phyloP scores from a whole-genome alignment of 495 filamentous ascomycete species.

The Cercophora samala region DNA sequence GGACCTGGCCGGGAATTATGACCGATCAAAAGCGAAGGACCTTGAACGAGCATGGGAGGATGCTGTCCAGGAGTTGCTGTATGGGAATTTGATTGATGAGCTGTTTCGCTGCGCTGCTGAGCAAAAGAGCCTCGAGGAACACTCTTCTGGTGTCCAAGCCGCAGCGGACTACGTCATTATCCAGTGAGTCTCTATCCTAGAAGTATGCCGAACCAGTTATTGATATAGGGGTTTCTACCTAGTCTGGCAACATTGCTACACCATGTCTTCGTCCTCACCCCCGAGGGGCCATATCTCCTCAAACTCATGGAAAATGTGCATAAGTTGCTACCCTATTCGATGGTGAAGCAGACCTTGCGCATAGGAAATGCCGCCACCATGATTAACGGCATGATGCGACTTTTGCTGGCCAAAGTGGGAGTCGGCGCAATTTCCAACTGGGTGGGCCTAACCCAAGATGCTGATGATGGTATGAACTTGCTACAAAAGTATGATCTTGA shows the following conservation, averaged over 20 bases:
- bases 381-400: conserved; percentile 59
- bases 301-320: conserved; percentile 56
- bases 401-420: conserved; percentile 64
- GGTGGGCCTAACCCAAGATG: conserved; percentile 57
- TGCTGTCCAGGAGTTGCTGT: conserved; percentile 53
- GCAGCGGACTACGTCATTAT: conserved; percentile 57
- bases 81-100: conserved; percentile 57
- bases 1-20: conserved; percentile 44
- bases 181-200: conserved; percentile 40
- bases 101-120: conserved; percentile 53
- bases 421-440: conserved; percentile 61
- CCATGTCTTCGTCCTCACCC: conserved; percentile 58
- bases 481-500: conserved; percentile 60
- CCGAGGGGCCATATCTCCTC: conserved; percentile 60
- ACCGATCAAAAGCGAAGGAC: conserved; percentile 51
- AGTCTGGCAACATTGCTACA: conserved; percentile 63
- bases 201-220: neutral
- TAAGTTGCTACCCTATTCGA: conserved; percentile 56
- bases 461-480: conserved; percentile 66
- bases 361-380: conserved; percentile 67
- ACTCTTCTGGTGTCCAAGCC: conserved; percentile 52
- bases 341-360: conserved; percentile 59
- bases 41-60: conserved; percentile 55
- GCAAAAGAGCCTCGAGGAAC: conserved; percentile 53
- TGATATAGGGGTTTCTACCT: conserved; percentile 14